phyloP scores from a whole-genome alignment of 305 asterid genomes.

The Fraxinus nigra region DNA sequence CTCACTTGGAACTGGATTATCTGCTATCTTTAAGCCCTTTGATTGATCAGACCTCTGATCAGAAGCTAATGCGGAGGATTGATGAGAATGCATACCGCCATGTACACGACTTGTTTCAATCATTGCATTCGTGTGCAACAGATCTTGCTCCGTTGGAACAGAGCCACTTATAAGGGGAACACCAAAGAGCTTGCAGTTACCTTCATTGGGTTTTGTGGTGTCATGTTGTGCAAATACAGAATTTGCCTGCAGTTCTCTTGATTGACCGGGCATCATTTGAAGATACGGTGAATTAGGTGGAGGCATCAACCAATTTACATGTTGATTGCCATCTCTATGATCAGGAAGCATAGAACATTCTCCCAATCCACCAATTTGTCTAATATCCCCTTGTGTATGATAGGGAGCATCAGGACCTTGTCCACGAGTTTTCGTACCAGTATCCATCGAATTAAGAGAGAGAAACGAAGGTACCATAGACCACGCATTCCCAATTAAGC shows the following conservation, averaged over 20 bases:
- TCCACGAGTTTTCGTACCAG: constrained; percentile 40
- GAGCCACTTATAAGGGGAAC: constrained; percentile 57
- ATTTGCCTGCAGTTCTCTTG: constrained; percentile 50
- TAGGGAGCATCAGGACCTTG: constrained; percentile 39
- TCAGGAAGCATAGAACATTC: constrained; percentile 49
- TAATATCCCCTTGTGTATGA: constrained; percentile 47
- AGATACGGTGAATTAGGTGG: constrained; percentile 59
- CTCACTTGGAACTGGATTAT: constrained; percentile 46
- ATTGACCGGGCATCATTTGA: constrained; percentile 39
- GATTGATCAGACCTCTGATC: constrained; percentile 37
- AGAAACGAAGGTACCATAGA: constrained; percentile 51
- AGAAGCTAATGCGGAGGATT: constrained; percentile 39
- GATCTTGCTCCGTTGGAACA: constrained; percentile 33
- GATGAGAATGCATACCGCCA: constrained; percentile 35
- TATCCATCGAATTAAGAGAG: constrained; percentile 67
- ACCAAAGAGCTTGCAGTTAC: constrained; percentile 83
- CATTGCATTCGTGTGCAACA: constrained; percentile 24
- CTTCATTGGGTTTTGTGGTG: constrained; percentile 55
- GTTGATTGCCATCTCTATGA: constrained; percentile 49
- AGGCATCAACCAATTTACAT: constrained; percentile 70
- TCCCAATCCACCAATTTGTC: constrained; percentile 40
- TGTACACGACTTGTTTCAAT: constrained; percentile 27
- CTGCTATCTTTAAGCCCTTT: constrained; percentile 52
- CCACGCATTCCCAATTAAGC: constrained; percentile 55
- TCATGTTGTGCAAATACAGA: constrained; percentile 39